These are phyloP conservation scores for Emmonsia crescens DNA, from an alignment of 2,329 filamentous ascomycete species.

Conservation along the genomic window DNA sequence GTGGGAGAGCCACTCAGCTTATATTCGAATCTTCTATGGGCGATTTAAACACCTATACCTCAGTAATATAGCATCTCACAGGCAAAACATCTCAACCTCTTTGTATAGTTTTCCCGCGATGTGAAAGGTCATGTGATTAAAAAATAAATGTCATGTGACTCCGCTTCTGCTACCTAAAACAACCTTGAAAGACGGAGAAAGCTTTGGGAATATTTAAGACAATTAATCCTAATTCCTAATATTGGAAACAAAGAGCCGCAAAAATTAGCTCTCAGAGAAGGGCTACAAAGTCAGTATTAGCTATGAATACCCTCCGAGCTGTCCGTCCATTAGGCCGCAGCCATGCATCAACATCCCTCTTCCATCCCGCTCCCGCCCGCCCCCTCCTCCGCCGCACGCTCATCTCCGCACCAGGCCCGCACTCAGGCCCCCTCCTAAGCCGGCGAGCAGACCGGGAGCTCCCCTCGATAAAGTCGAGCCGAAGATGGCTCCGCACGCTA, in stretches of 20 bases:
- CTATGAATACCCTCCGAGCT: constrained; percentile 3
- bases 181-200: not conserved
- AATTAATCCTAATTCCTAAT: not conserved
- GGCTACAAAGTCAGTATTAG: not conserved
- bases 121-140: not conserved
- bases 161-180: too few species aligned
- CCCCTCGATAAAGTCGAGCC: constrained; percentile 34
- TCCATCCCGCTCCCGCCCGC: not conserved
- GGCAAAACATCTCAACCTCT: too few species aligned
- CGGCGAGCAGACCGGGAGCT: constrained; percentile 44
- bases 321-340: constrained; percentile 14
- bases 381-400: constrained; percentile 30
- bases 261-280: not conserved
- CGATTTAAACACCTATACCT: not conserved
- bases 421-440: constrained; percentile 42
- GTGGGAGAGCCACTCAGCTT: not conserved
- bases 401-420: constrained; percentile 40
- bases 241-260: not conserved
- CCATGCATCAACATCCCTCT: not conserved
- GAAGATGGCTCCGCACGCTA: constrained; percentile 60
- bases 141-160: not conserved
- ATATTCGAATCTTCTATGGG: not conserved
- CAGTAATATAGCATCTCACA: not conserved
- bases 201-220: not conserved
- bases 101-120: too few species aligned